These are phyloP conservation scores for Saccharomycopsis sp. DNA, from an alignment of 805 yeast species.

Conservation along the genomic window DNA sequence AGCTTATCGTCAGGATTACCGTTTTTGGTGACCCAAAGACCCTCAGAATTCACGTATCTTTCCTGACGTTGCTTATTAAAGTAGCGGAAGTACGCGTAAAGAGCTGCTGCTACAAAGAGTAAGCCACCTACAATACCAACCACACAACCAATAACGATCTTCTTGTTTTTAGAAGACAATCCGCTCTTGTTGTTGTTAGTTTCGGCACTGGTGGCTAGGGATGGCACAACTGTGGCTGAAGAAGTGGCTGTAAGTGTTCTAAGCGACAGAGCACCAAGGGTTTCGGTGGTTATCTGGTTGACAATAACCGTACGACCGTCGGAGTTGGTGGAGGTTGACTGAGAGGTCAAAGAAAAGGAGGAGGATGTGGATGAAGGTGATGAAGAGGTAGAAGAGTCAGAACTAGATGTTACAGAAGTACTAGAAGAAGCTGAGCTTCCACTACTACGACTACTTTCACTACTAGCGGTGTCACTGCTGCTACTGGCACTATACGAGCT, in stretches of 20 bases:
- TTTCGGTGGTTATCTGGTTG: conserved; percentile 30
- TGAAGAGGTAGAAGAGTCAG: conserved; percentile 23
- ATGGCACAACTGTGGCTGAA: conserved; percentile 25
- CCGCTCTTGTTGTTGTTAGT: conserved; percentile 30
- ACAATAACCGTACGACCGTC: conserved; percentile 26
- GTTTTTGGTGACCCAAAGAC: conserved; percentile 22
- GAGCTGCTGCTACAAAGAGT: conserved; percentile 36
- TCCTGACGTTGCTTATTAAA: conserved; percentile 16
- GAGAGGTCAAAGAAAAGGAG: neutral
- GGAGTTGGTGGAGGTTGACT: conserved; percentile 15
- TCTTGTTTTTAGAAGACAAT: conserved; percentile 41
- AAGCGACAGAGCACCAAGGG: conserved; percentile 27
- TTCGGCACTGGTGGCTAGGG: conserved; percentile 19
- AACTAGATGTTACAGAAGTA: conserved; percentile 6
- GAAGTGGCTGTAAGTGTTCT: conserved; percentile 28
- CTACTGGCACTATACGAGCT: conserved; percentile 5
- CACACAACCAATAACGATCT: conserved; percentile 59
- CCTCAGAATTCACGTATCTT: conserved; percentile 21
- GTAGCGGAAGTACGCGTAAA: conserved; percentile 22
- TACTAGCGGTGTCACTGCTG: neutral
- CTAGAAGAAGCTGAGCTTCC: neutral
- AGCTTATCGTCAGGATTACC: conserved; percentile 21
- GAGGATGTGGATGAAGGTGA: conserved; percentile 16
- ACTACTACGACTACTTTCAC: conserved; percentile 1
- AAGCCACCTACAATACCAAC: conserved; percentile 68